These are phyloP conservation scores for Scutellaria baicalensis DNA, from an alignment of 257 asterid species.

Conservation along the genomic window DNA sequence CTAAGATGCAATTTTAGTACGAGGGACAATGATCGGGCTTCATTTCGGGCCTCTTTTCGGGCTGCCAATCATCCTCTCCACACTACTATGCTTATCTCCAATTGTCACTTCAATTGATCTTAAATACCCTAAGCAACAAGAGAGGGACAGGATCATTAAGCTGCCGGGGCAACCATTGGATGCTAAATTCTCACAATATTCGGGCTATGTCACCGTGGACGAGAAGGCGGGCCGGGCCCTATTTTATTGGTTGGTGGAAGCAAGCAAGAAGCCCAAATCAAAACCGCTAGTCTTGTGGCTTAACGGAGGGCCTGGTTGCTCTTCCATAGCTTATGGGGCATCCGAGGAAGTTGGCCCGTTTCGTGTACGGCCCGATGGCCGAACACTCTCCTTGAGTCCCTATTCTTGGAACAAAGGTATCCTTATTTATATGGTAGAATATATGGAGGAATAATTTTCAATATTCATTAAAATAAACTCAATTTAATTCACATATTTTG, in stretches of 20 bases:
- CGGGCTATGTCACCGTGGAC: constrained; percentile 52
- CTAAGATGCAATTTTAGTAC: background rate
- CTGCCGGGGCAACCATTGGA: constrained; percentile 50
- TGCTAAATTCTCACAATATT: constrained; percentile 44
- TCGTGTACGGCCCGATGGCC: constrained; percentile 39
- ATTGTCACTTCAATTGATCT: background rate
- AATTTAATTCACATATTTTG: background rate
- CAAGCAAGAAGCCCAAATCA: constrained; percentile 25
- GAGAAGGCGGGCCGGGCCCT: constrained; percentile 39
- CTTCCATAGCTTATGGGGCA: constrained; percentile 59
- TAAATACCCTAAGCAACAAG: constrained; percentile 23
- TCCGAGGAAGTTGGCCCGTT: constrained; percentile 68
- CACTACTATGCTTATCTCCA: constrained; percentile 1
- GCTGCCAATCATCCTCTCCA: background rate
- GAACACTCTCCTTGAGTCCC: constrained; percentile 30
- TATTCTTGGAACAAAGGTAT: constrained; percentile 58
- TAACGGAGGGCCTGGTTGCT: constrained; percentile 66
- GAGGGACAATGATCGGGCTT: constrained; percentile 16
- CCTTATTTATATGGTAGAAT: no score
- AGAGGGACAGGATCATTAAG: constrained; percentile 34
- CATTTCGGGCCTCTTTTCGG: no score
- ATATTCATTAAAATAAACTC: background rate
- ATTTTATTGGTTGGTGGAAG: constrained; percentile 56
- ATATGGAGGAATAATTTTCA: background rate
- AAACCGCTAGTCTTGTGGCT: constrained; percentile 69